Evolutionary conservation across 2,329 filamentous ascomycete genomes (phyloP).

Genomic region (Monilinia laxa): DNA sequence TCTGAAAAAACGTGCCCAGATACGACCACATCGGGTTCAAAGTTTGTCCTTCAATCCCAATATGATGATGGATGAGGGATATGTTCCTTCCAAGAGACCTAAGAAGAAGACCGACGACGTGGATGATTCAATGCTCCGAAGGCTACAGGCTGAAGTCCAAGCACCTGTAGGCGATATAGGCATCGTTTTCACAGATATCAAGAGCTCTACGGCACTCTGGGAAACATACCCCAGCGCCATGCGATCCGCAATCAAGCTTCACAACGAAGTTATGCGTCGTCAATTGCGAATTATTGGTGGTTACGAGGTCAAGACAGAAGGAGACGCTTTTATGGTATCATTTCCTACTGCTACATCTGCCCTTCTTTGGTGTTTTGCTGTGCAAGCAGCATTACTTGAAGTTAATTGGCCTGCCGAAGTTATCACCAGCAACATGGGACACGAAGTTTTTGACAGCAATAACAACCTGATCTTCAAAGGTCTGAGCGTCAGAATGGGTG

Average conservation of each 20-base stretch:
- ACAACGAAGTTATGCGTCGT: conserved; percentile 95
- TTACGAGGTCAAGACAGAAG: conserved; percentile 99
- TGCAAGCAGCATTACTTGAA: conserved; percentile 83
- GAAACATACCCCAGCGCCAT: conserved; percentile 93
- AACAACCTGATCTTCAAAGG: conserved; percentile 90
- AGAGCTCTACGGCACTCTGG: conserved; percentile 95
- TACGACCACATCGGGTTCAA: conserved; percentile 67
- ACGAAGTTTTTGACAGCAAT: conserved; percentile 78
- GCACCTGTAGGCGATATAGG: conserved; percentile 87
- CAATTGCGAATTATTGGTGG: conserved; percentile 92
- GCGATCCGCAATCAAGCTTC: conserved; percentile 93
- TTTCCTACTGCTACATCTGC: conserved; percentile 96
- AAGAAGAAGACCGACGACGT: conserved; percentile 62
- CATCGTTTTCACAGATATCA: conserved; percentile 98
- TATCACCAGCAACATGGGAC: conserved; percentile 79
- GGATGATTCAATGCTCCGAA: conserved; percentile 82
- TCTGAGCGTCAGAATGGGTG: conserved; percentile 93
- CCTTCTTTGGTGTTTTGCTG: conserved; percentile 92
- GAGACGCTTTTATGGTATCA: conserved; percentile 98
- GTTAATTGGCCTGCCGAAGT: conserved; percentile 94
- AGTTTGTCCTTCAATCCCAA: conserved; percentile 79
- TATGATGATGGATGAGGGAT: conserved; percentile 68
- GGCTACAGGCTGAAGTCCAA: conserved; percentile 86
- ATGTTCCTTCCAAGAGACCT: conserved; percentile 62
- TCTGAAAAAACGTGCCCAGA: conserved; percentile 80